Evolutionary conservation across 176 grass and related monocot species (phyloP).

Genomic region (Oryza glumipatula): DNA sequence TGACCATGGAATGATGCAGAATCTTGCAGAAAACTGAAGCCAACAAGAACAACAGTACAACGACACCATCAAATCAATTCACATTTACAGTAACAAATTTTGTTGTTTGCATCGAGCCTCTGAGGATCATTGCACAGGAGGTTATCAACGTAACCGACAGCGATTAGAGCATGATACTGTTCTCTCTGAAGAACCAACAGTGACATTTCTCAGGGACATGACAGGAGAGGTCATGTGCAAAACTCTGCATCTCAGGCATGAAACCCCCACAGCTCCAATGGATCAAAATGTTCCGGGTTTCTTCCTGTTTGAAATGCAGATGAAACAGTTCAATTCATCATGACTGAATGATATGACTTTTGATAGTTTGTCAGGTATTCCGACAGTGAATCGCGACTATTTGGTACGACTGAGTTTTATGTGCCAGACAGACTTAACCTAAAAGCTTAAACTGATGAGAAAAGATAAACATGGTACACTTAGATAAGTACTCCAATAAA

Average conservation of each 20-base stretch:
- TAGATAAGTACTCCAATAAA: background rate
- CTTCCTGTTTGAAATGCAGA: slow-evolving; percentile 24
- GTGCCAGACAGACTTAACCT: background rate
- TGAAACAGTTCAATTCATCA: slow-evolving; percentile 22
- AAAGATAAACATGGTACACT: background rate
- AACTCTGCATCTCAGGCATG: slow-evolving; percentile 14
- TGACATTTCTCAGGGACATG: background rate
- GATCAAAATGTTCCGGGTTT: background rate
- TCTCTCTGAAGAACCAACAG: slow-evolving; percentile 12
- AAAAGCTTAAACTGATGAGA: background rate
- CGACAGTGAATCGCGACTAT: slow-evolving; percentile 1
- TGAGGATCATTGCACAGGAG: slow-evolving; percentile 1
- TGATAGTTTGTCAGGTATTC: slow-evolving; percentile 29
- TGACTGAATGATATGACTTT: slow-evolving; percentile 45
- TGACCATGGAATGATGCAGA: slow-evolving; percentile 38
- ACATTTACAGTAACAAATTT: background rate
- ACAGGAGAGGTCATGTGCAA: slow-evolving; percentile 17
- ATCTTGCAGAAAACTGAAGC: slow-evolving; percentile 37
- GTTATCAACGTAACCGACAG: slow-evolving; percentile 16
- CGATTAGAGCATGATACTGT: background rate
- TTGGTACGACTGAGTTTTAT: background rate
- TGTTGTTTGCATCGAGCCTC: background rate
- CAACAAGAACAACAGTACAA: slow-evolving; percentile 41
- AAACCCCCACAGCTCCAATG: slow-evolving; percentile 14
- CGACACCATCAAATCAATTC: slow-evolving; percentile 19